Evolutionary conservation across 2,329 filamentous ascomycete genomes (phyloP).

Genomic region (Hypoxylon sp.): DNA sequence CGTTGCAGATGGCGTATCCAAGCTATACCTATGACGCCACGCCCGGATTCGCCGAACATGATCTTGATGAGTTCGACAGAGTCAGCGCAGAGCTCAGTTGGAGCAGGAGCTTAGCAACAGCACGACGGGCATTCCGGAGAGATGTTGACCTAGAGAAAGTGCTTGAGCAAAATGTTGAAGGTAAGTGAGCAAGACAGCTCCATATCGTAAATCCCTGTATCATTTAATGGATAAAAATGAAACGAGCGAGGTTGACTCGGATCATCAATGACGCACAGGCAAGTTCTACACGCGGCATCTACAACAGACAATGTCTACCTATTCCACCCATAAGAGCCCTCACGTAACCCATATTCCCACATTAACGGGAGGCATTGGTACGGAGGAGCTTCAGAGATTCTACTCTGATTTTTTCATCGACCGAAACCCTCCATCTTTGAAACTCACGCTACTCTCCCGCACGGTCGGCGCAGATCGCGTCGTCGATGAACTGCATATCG

Average conservation of each 20-base stretch:
- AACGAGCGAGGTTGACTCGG: neutral
- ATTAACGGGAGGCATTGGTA: slow-evolving; percentile 73
- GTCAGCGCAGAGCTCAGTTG: slow-evolving; percentile 77
- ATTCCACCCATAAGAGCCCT: slow-evolving; percentile 72
- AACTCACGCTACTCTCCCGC: slow-evolving; percentile 73
- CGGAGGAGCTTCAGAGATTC: slow-evolving; percentile 71
- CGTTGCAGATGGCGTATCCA: slow-evolving; percentile 57
- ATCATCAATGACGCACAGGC: slow-evolving; percentile 48
- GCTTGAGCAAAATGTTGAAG: slow-evolving; percentile 76
- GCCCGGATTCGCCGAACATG: slow-evolving; percentile 79
- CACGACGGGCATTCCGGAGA: slow-evolving; percentile 75
- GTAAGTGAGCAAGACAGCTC: slow-evolving; percentile 56
- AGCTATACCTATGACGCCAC: slow-evolving; percentile 64
- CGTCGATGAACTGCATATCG: slow-evolving; percentile 73
- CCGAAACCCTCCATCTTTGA: slow-evolving; percentile 72
- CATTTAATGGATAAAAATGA: neutral
- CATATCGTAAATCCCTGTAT: neutral
- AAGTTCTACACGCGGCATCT: slow-evolving; percentile 72
- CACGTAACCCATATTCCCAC: slow-evolving; percentile 80
- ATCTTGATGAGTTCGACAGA: slow-evolving; percentile 77
- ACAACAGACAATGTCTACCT: slow-evolving; percentile 73
- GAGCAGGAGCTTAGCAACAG: slow-evolving; percentile 72
- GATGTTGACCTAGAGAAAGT: slow-evolving; percentile 75
- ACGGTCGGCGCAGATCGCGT: slow-evolving; percentile 76
- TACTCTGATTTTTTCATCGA: slow-evolving; percentile 77